Evolutionary conservation across 768 basidiomycete species (phyloP).

Genomic region (Phylloporus rhodoxanthus): DNA sequence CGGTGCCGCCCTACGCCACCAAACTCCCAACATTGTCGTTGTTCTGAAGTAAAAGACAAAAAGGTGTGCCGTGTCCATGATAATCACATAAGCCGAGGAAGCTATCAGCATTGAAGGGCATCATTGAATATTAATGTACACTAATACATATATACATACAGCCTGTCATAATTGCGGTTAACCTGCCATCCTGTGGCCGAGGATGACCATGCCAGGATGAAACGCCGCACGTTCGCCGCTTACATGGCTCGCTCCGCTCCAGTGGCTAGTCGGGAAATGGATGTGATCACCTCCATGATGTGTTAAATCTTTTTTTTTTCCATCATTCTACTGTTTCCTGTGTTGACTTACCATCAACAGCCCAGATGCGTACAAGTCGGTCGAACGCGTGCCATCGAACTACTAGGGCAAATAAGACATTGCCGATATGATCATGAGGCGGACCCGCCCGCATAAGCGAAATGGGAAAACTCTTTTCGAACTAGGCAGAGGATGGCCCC

Average conservation of each 20-base stretch:
- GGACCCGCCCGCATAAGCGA: neutral
- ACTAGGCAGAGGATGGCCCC: neutral
- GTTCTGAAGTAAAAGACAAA: neutral
- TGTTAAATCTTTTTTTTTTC: neutral
- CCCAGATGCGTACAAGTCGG: too few relatives aligned
- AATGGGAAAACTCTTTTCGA: neutral
- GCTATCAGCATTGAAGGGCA: too few relatives aligned
- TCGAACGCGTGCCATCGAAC: neutral
- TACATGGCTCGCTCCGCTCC: neutral
- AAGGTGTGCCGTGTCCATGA: neutral
- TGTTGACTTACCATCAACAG: neutral
- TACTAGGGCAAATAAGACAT: neutral
- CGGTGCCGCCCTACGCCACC: neutral
- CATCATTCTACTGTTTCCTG: neutral
- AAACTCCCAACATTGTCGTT: neutral
- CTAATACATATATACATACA: too few relatives aligned
- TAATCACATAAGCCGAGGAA: too few relatives aligned
- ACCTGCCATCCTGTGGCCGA: neutral
- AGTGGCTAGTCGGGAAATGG: neutral
- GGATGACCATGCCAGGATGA: neutral
- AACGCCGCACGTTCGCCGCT: neutral
- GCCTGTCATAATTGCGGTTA: neutral
- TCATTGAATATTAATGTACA: too few relatives aligned
- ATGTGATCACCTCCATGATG: neutral
- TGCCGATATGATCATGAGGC: neutral